Conservation (phyloP, 176 grass and related monocot species). For the Juncus effusus region DNA sequence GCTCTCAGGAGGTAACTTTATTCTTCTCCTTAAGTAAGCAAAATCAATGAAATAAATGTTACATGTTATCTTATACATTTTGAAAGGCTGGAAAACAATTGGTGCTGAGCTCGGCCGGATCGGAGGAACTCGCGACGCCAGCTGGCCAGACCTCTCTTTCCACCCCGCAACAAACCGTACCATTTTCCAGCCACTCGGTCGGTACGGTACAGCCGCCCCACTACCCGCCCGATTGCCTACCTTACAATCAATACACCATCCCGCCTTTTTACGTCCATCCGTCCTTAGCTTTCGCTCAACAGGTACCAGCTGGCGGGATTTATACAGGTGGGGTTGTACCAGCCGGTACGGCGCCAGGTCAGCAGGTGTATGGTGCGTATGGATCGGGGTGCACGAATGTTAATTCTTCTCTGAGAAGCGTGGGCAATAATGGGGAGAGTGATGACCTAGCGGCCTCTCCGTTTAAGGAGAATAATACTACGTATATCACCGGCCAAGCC, state of each 20-base stretch:
- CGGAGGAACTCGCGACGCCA: constrained; percentile 44
- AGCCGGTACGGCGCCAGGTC: constrained; percentile 40
- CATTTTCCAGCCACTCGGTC: constrained; percentile 60
- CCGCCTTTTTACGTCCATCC: constrained; percentile 59
- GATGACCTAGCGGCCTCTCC: constrained; percentile 55
- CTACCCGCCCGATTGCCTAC: constrained; percentile 54
- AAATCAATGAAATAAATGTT: too few species aligned
- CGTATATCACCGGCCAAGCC: constrained; percentile 66
- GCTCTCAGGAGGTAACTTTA: constrained; percentile 51
- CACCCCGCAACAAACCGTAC: constrained; percentile 64
- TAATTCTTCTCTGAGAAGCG: constrained; percentile 17
- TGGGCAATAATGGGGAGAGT: constrained; percentile 25
- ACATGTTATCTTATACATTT: neutral
- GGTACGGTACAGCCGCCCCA: constrained; percentile 62
- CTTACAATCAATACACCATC: constrained; percentile 66
- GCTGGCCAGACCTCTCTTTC: constrained; percentile 54
- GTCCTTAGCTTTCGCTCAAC: constrained; percentile 56
- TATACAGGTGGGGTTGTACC: constrained; percentile 36
- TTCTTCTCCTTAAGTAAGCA: neutral
- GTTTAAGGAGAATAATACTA: constrained; percentile 81
- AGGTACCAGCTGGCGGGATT: constrained; percentile 52
- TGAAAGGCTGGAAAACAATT: constrained; percentile 44
- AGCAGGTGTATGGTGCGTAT: constrained; percentile 49
- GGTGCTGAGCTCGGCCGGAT: constrained; percentile 42
- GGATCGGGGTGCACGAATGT: constrained; percentile 48